Percentiles rank a stretch among this genome's conserved stretches.
Evolutionary conservation across 192 early-diverging fungal genomes (phyloP).

Genomic region (Entomortierella parvispora): DNA sequence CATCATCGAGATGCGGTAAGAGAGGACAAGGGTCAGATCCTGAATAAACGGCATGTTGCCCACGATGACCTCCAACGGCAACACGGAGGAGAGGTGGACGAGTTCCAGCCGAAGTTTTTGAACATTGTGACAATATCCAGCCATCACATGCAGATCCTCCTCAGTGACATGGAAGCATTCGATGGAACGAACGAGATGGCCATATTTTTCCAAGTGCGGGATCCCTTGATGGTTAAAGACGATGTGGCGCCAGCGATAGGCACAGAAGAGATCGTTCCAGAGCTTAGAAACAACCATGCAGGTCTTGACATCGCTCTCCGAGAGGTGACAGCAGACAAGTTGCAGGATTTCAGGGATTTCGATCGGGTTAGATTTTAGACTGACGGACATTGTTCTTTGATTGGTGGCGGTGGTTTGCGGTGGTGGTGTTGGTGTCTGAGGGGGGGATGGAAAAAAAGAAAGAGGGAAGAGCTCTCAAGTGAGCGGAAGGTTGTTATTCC

Average conservation of each 20-base stretch:
- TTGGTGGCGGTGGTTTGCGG: too few species aligned
- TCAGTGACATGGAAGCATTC: background rate
- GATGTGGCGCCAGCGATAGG: conserved; percentile 23
- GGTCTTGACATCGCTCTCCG: conserved; percentile 11
- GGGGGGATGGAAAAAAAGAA: background rate
- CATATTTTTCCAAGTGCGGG: conserved; percentile 16
- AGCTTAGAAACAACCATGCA: conserved; percentile 36
- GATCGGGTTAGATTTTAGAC: conserved; percentile 19
- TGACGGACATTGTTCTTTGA: conserved; percentile 19
- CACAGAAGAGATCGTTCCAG: conserved; percentile 22
- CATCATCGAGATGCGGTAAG: background rate
- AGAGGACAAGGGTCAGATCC: background rate
- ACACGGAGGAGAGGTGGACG: background rate
- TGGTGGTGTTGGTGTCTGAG: background rate
- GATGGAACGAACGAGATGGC: conserved; percentile 14
- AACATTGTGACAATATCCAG: conserved; percentile 11
- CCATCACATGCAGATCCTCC: background rate
- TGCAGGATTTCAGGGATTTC: conserved; percentile 28
- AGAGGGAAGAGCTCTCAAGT: too few species aligned
- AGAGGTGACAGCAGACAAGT: conserved; percentile 20
- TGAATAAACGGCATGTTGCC: conserved; percentile 2
- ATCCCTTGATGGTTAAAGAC: conserved; percentile 5
- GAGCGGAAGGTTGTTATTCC: too few species aligned
- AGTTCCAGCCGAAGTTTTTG: conserved; percentile 4
- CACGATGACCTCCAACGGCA: background rate